Conservation (phyloP, 768 basidiomycete species). For the Tricholoma sp. region DNA sequence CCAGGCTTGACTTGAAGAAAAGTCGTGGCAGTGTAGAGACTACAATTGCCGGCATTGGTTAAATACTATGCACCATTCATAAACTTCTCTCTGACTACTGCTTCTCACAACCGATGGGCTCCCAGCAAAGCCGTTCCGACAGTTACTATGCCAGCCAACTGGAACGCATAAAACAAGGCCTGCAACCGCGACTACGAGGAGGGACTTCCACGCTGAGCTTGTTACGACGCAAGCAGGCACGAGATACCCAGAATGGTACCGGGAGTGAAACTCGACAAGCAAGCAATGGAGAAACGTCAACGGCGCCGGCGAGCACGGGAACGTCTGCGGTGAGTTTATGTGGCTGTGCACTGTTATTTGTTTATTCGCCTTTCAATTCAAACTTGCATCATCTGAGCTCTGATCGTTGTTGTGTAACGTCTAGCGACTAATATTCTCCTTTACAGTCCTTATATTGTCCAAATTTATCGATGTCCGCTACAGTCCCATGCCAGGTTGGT, state of each 20-base stretch:
- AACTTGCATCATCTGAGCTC: background rate
- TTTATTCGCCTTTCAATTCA: no score
- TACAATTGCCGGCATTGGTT: background rate
- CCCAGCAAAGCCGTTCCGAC: constrained; percentile 24
- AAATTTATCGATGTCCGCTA: constrained; percentile 25
- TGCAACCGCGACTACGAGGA: constrained; percentile 11
- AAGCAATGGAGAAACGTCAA: background rate
- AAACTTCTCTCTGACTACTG: background rate
- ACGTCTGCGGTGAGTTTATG: no score
- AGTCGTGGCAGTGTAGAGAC: constrained; percentile 9
- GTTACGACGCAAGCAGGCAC: constrained; percentile 1
- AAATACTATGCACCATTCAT: background rate
- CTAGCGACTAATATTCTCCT: background rate
- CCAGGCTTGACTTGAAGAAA: background rate
- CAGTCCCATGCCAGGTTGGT: constrained; percentile 44
- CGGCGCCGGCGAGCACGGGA: no score
- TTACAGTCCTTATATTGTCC: constrained; percentile 8
- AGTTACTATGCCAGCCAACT: constrained; percentile 14
- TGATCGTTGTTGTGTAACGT: background rate
- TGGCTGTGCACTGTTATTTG: constrained; percentile 15
- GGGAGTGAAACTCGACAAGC: background rate
- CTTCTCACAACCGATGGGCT: constrained; percentile 21
- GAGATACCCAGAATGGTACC: background rate
- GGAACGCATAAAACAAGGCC: constrained; percentile 15
- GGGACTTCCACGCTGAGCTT: constrained; percentile 4